Percentiles rank a stretch among this genome's conserved stretches.
Evolutionary conservation across 176 grass and related monocot genomes (phyloP).

Genomic region (Aegilops longissima): DNA sequence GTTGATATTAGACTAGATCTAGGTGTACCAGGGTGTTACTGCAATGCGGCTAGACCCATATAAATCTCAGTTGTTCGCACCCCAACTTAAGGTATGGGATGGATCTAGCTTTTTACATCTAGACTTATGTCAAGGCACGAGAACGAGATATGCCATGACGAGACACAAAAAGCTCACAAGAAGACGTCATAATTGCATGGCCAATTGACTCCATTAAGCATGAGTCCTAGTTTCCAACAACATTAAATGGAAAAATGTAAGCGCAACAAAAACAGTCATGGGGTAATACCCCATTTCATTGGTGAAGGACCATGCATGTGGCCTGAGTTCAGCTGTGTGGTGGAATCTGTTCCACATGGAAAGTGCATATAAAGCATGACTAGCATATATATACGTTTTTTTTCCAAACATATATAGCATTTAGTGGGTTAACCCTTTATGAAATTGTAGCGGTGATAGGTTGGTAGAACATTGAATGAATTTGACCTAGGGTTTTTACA

Average conservation of each 20-base stretch:
- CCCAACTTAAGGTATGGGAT: neutral
- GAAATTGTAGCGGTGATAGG: too few species aligned
- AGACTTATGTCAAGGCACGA: neutral
- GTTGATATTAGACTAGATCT: neutral
- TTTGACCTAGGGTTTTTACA: too few species aligned
- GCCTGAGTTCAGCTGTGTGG: neutral
- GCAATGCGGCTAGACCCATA: neutral
- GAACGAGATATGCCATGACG: neutral
- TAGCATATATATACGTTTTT: neutral
- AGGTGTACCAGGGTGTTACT: neutral
- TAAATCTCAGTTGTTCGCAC: rapidly evolving
- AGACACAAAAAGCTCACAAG: neutral
- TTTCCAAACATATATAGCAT: neutral
- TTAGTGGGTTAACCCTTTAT: neutral
- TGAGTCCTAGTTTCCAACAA: neutral
- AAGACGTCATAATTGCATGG: neutral
- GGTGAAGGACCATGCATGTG: too few species aligned
- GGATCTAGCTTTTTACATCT: neutral
- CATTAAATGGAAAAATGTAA: neutral
- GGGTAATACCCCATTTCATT: too few species aligned
- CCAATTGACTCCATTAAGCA: neutral
- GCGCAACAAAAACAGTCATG: neutral
- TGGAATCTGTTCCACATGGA: neutral
- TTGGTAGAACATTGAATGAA: too few species aligned
- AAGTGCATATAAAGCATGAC: neutral